phyloP scores from a whole-genome alignment of 1,139 yeast genomes.

The Sugiyamaella pinicola region DNA sequence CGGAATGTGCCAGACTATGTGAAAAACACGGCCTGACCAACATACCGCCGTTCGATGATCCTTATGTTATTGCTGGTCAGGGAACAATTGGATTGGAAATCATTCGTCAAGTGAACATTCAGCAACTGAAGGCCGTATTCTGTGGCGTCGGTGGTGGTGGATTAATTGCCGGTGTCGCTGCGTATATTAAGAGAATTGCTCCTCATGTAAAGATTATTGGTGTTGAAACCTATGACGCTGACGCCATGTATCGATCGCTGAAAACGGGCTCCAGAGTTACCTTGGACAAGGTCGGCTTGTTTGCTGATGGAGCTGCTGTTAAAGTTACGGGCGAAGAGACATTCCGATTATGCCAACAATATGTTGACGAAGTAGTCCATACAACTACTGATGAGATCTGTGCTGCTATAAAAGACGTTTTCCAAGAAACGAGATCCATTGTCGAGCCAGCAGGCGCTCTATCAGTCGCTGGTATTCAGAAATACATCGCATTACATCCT shows the following conservation, averaged over 20 bases:
- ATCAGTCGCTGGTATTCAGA: conserved; percentile 91
- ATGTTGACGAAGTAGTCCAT: conserved; percentile 83
- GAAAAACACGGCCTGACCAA: conserved; percentile 73
- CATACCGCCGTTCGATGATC: conserved; percentile 97
- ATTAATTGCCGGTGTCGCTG: conserved; percentile 83
- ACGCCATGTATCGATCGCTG: conserved; percentile 81
- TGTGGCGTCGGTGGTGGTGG: conserved; percentile 99
- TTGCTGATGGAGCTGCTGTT: conserved; percentile 99
- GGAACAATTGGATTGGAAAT: conserved; percentile 96
- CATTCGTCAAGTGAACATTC: conserved; percentile 78
- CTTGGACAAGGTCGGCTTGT: conserved; percentile 81
- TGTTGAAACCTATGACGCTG: conserved; percentile 94
- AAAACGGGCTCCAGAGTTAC: conserved; percentile 55
- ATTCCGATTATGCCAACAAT: conserved; percentile 73
- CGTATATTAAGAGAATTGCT: conserved; percentile 91
- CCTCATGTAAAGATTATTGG: conserved; percentile 96
- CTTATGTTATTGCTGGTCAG: conserved; percentile 98
- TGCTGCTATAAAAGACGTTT: conserved; percentile 96
- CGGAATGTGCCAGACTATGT: conserved; percentile 76
- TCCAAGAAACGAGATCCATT: conserved; percentile 91
- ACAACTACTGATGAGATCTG: conserved; percentile 94
- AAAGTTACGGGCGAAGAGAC: conserved; percentile 87
- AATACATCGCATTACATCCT: conserved; percentile 57
- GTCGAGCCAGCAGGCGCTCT: conserved; percentile 98
- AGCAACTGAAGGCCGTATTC: conserved; percentile 81